phyloP scores from a whole-genome alignment of 306 rosid species.

The Elaeagnus macrophylla region DNA sequence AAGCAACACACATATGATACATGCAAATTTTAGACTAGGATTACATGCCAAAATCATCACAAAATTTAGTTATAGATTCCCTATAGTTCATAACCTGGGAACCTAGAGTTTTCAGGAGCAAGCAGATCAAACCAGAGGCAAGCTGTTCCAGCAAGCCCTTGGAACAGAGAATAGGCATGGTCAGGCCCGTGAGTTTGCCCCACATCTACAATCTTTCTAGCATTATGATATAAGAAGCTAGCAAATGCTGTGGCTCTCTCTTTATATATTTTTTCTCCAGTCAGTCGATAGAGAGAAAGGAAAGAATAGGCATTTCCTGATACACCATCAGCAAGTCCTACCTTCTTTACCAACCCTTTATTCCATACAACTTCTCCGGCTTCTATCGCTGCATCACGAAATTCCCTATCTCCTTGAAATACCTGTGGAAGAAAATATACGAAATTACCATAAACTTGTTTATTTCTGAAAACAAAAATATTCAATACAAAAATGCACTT shows the following conservation, averaged over 20 bases:
- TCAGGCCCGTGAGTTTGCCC: conserved; percentile 6
- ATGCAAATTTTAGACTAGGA: too few relatives aligned
- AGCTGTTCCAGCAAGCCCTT: conserved; percentile 75
- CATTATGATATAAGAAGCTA: conserved; percentile 50
- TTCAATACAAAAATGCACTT: too few relatives aligned
- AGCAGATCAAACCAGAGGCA: conserved; percentile 83
- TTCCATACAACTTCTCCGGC: conserved; percentile 97
- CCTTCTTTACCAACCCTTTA: conserved; percentile 66
- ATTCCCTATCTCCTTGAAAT: conserved; percentile 54
- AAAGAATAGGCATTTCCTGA: conserved; percentile 80
- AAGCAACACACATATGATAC: too few relatives aligned
- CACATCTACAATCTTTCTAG: conserved; percentile 16
- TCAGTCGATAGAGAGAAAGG: conserved; percentile 58
- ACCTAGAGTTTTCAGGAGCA: conserved; percentile 49
- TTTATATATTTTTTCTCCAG: conserved; percentile 56
- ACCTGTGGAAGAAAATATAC: conserved; percentile 30
- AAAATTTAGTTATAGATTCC: too few relatives aligned
- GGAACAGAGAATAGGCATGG: conserved; percentile 56
- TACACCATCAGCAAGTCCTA: conserved; percentile 79
- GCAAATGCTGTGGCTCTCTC: conserved; percentile 78
- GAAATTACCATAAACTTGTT: background rate
- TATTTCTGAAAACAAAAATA: background rate
- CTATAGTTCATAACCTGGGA: conserved; percentile 79
- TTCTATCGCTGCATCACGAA: conserved; percentile 84
- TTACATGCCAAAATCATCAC: too few relatives aligned